These are phyloP conservation scores for Camelina neglecta DNA, from an alignment of 345 rosid species.

Conservation along the genomic window DNA sequence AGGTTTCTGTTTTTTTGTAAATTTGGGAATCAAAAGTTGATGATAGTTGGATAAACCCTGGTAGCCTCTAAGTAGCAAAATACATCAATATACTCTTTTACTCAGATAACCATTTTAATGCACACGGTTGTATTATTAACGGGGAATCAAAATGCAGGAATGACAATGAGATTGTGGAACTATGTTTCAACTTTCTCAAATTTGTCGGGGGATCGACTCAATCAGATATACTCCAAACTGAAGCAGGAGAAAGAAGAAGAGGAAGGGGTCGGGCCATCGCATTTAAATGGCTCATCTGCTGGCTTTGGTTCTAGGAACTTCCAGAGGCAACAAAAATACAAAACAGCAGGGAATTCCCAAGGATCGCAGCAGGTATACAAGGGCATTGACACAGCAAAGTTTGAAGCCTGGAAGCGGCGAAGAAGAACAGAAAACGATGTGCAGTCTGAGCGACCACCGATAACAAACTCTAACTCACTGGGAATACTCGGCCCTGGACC, in stretches of 20 bases:
- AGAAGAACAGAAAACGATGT: conserved; percentile 65
- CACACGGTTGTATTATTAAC: conserved; percentile 12
- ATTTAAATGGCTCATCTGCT: conserved; percentile 57
- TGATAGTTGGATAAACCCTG: conserved; percentile 2
- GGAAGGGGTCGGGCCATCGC: conserved; percentile 74
- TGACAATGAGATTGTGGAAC: conserved; percentile 88
- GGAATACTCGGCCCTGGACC: conserved; percentile 99
- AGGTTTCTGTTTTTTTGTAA: not conserved
- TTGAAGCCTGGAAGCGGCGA: conserved; percentile 92
- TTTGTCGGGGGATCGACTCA: conserved; percentile 85
- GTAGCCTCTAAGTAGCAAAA: not conserved
- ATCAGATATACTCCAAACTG: conserved; percentile 90
- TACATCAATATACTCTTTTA: not conserved
- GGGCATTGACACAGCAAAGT: conserved; percentile 71
- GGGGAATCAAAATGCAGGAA: conserved; percentile 59
- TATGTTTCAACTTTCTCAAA: conserved; percentile 95
- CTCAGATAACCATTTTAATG: not conserved
- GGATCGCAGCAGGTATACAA: conserved; percentile 56
- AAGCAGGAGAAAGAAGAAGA: conserved; percentile 80
- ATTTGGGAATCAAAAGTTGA: not conserved
- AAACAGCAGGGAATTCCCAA: conserved; percentile 53
- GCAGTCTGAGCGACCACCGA: conserved; percentile 46
- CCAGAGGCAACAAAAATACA: conserved; percentile 62
- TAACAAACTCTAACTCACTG: conserved; percentile 69
- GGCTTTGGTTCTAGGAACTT: conserved; percentile 51